Evolutionary conservation across 495 filamentous ascomycete genomes (phyloP).

Genomic region (Annulohypoxylon bovei): DNA sequence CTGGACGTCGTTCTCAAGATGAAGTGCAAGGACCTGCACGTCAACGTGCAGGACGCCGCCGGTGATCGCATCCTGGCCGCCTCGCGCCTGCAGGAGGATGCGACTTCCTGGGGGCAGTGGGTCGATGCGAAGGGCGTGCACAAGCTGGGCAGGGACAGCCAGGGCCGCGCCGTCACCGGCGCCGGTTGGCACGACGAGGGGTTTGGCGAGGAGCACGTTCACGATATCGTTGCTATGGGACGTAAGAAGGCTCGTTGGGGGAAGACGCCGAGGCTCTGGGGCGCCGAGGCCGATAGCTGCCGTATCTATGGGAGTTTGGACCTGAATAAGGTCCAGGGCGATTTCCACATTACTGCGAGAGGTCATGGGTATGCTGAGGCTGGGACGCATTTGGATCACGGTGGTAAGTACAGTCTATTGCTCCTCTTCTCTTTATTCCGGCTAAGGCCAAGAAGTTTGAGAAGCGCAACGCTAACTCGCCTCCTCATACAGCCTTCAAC

Average conservation of each 20-base stretch:
- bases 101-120: constrained; percentile 85
- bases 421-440: background rate
- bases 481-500: constrained; percentile 77
- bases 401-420: constrained; percentile 63
- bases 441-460: background rate
- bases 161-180: constrained; percentile 60
- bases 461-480: constrained; percentile 6
- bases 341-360: constrained; percentile 96
- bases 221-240: constrained; percentile 74
- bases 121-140: constrained; percentile 76
- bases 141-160: constrained; percentile 63
- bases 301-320: constrained; percentile 90
- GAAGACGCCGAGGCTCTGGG: constrained; percentile 74
- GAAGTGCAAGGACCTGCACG: constrained; percentile 84
- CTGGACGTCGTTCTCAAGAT: constrained; percentile 93
- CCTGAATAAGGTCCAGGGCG: constrained; percentile 95
- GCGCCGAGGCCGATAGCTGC: constrained; percentile 70
- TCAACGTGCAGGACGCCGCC: constrained; percentile 97
- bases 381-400: constrained; percentile 84
- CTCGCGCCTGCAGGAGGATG: constrained; percentile 74
- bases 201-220: constrained; percentile 75
- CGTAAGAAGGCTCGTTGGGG: constrained; percentile 68
- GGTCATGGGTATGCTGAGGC: constrained; percentile 91
- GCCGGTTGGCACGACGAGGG: constrained; percentile 69
- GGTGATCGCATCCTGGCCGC: constrained; percentile 91